Evolutionary conservation across 2,329 filamentous ascomycete genomes (phyloP).

Genomic region (Aspergillus thermomutatus): DNA sequence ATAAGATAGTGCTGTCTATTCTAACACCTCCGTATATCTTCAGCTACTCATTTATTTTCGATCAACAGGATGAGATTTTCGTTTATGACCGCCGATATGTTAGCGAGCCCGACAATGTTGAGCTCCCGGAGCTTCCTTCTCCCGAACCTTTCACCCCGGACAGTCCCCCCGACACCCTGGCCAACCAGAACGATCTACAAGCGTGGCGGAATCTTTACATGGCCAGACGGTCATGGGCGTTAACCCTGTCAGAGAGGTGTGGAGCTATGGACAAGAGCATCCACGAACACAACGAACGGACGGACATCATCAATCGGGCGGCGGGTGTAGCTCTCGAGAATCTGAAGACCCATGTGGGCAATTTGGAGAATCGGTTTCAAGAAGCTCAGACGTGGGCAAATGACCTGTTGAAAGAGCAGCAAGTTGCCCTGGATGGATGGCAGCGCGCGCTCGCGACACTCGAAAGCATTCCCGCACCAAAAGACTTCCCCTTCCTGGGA

Average conservation of each 20-base stretch:
- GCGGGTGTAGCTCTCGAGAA: constrained; percentile 84
- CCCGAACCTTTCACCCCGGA: constrained; percentile 58
- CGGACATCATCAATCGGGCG: constrained; percentile 64
- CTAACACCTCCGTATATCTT: background rate
- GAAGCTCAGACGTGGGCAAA: constrained; percentile 47
- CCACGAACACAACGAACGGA: constrained; percentile 50
- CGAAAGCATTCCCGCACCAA: constrained; percentile 41
- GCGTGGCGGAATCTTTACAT: constrained; percentile 89
- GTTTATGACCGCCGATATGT: constrained; percentile 83
- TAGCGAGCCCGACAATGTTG: constrained; percentile 41
- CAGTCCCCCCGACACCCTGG: constrained; percentile 72
- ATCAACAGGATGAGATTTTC: constrained; percentile 75
- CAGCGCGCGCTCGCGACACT: constrained; percentile 35
- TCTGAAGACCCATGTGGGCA: constrained; percentile 47
- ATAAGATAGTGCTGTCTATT: background rate
- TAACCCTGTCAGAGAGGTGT: constrained; percentile 67
- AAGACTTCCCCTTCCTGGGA: constrained; percentile 41
- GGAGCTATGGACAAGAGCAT: constrained; percentile 60
- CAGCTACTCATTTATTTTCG: background rate
- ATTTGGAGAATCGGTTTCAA: constrained; percentile 43
- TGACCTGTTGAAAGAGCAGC: constrained; percentile 43
- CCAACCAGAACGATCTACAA: constrained; percentile 72
- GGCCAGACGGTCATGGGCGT: constrained; percentile 75
- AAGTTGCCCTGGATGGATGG: constrained; percentile 43
- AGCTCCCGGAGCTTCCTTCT: constrained; percentile 52